A percentile compares a stretch with the other conserved stretches of the same genome.
phyloP scores from a whole-genome alignment of 2,329 filamentous ascomycete genomes.

The Talaromyces sp. region DNA sequence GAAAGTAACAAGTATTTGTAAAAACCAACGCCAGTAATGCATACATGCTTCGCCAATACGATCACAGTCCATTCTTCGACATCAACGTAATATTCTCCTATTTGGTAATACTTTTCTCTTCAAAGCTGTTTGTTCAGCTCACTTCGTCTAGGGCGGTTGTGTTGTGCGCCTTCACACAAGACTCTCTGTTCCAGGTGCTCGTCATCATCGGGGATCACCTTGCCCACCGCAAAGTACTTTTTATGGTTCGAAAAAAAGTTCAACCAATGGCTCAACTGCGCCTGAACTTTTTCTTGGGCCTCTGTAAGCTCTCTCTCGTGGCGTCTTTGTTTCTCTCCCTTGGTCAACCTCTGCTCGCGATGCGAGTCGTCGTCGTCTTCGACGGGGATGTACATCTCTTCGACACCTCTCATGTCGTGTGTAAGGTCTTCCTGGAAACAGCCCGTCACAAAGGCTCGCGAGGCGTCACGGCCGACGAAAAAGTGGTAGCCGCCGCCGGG shows the following conservation, averaged over 20 bases:
- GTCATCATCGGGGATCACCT: slow-evolving; percentile 54
- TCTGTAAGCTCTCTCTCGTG: slow-evolving; percentile 58
- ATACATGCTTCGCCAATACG: neutral
- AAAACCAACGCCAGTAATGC: neutral
- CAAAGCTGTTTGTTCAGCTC: slow-evolving; percentile 9
- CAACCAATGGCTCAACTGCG: slow-evolving; percentile 73
- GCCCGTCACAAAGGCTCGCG: slow-evolving; percentile 83
- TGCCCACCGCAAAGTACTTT: slow-evolving; percentile 77
- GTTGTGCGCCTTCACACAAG: slow-evolving; percentile 66
- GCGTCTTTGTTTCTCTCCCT: slow-evolving; percentile 43
- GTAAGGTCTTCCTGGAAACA: slow-evolving; percentile 85
- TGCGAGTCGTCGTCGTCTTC: slow-evolving; percentile 50
- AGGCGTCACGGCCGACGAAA: slow-evolving; percentile 82
- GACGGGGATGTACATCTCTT: slow-evolving; percentile 72
- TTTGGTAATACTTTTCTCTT: neutral
- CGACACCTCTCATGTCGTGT: slow-evolving; percentile 77
- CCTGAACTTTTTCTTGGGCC: slow-evolving; percentile 60
- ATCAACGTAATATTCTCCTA: too few species aligned
- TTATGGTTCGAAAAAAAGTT: slow-evolving; percentile 72
- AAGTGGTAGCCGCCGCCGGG: slow-evolving; percentile 80
- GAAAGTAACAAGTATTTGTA: neutral
- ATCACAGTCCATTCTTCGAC: neutral
- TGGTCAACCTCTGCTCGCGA: slow-evolving; percentile 24
- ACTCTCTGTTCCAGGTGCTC: slow-evolving; percentile 46
- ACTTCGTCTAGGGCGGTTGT: slow-evolving; percentile 53